phyloP scores from a whole-genome alignment of 2,329 filamentous ascomycete genomes.

The Calonectria pseudoturangicola region DNA sequence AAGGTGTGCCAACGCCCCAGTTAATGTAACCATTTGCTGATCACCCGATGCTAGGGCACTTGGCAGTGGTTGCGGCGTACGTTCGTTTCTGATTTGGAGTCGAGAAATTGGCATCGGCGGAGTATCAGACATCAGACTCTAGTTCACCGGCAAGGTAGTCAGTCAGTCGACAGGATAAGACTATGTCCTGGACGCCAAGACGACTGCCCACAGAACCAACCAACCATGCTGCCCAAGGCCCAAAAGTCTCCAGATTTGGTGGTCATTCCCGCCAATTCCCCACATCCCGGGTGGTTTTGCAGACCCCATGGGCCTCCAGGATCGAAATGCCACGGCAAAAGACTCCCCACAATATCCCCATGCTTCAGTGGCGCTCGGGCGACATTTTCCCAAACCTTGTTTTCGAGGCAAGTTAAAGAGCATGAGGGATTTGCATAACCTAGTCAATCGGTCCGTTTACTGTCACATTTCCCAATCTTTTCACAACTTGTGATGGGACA shows the following conservation, averaged over 20 bases:
- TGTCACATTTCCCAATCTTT: constrained; percentile 24
- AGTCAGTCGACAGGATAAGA: not conserved
- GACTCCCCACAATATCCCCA: constrained; percentile 18
- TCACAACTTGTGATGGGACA: constrained; percentile 11
- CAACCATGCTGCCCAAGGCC: not conserved
- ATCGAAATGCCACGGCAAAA: constrained; percentile 26
- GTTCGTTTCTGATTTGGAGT: too few species aligned
- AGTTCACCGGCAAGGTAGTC: not conserved
- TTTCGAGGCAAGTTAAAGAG: constrained; percentile 6
- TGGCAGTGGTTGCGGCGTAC: too few species aligned
- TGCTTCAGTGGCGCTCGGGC: constrained; percentile 17
- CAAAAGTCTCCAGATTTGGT: not conserved
- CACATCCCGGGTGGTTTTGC: not conserved
- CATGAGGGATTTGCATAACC: constrained; percentile 19
- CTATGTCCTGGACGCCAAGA: too few species aligned
- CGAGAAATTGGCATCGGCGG: not conserved
- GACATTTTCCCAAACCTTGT: constrained; percentile 10
- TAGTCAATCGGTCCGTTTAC: constrained; percentile 23
- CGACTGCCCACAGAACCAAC: too few species aligned
- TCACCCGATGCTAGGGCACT: not conserved
- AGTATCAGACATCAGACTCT: too few species aligned
- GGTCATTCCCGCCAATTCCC: constrained; percentile 12
- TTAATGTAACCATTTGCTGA: not conserved
- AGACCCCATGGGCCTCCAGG: constrained; percentile 26
- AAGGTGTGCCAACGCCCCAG: not conserved